These are phyloP conservation scores for Microstegium vimineum DNA, from an alignment of 176 grass and related monocot genomes.

Conservation along the genomic window DNA sequence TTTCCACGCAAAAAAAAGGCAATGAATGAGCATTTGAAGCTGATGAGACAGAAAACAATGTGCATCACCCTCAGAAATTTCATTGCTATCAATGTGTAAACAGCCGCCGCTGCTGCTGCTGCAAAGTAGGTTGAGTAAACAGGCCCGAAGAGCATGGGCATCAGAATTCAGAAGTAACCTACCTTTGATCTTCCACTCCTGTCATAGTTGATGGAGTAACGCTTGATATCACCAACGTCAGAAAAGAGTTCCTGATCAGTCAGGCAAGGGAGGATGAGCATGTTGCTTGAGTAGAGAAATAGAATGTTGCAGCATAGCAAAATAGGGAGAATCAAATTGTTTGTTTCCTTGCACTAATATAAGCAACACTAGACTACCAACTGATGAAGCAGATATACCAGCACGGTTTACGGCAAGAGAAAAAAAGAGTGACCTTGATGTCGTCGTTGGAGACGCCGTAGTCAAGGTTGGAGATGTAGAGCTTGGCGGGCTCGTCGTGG, in stretches of 20 bases:
- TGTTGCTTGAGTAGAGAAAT: background rate
- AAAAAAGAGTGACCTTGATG: conserved; percentile 45
- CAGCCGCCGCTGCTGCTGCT: too few species aligned
- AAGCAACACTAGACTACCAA: background rate
- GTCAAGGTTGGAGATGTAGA: conserved; percentile 81
- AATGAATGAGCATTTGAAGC: background rate
- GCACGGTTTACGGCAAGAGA: background rate
- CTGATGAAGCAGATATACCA: background rate
- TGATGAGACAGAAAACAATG: background rate
- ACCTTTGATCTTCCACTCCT: conserved; percentile 73
- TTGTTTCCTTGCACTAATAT: background rate
- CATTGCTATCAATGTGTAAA: too few species aligned
- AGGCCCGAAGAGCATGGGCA: background rate
- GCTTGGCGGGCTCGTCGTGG: conserved; percentile 48
- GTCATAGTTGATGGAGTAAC: conserved; percentile 68
- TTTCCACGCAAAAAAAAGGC: too few species aligned
- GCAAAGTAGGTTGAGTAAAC: too few species aligned
- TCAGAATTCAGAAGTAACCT: background rate
- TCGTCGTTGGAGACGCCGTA: conserved; percentile 66
- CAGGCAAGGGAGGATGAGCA: background rate
- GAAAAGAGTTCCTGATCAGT: conserved; percentile 56
- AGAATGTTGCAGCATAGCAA: background rate
- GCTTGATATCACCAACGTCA: conserved; percentile 49
- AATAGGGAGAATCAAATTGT: background rate
- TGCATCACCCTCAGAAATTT: too few species aligned